These are phyloP conservation scores for Aristolochia contorta DNA, from an alignment of 164 flowering plant genomes.

Conservation along the genomic window DNA sequence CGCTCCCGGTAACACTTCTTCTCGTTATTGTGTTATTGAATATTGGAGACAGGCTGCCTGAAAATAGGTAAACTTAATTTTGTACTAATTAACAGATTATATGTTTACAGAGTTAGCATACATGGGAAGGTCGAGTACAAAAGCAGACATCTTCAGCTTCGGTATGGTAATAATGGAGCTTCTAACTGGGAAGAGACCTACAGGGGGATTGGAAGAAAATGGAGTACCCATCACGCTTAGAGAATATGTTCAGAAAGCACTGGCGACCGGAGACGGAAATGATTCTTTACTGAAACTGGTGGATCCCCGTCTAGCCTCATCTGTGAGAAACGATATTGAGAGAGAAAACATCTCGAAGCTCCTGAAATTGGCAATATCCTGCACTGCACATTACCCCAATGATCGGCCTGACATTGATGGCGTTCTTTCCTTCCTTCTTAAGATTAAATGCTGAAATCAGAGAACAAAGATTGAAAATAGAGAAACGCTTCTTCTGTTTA, in stretches of 20 bases:
- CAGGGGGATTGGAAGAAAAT: slow-evolving; percentile 36
- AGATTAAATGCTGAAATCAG: slow-evolving; percentile 14
- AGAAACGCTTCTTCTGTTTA: no score
- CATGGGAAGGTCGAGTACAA: slow-evolving; percentile 58
- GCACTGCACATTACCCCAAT: slow-evolving; percentile 44
- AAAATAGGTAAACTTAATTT: neutral
- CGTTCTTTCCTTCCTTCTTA: slow-evolving; percentile 45
- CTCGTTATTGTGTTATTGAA: neutral
- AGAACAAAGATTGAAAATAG: no score
- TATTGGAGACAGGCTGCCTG: neutral
- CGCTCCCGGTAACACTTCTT: slow-evolving; percentile 6
- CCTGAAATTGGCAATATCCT: slow-evolving; percentile 45
- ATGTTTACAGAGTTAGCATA: slow-evolving; percentile 82
- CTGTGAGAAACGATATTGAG: slow-evolving; percentile 11
- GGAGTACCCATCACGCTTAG: slow-evolving; percentile 45
- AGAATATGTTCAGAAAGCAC: no score
- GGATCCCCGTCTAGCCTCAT: no score
- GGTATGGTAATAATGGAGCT: slow-evolving; percentile 66
- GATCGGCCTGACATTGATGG: no score
- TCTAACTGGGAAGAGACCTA: slow-evolving; percentile 56
- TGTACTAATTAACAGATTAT: neutral
- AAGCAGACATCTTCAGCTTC: no score
- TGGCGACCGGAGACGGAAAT: no score
- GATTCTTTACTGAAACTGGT: no score
- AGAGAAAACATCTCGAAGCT: slow-evolving; percentile 27